Evolutionary conservation across 164 flowering plant species (phyloP).

Genomic region (Malania oleifera): DNA sequence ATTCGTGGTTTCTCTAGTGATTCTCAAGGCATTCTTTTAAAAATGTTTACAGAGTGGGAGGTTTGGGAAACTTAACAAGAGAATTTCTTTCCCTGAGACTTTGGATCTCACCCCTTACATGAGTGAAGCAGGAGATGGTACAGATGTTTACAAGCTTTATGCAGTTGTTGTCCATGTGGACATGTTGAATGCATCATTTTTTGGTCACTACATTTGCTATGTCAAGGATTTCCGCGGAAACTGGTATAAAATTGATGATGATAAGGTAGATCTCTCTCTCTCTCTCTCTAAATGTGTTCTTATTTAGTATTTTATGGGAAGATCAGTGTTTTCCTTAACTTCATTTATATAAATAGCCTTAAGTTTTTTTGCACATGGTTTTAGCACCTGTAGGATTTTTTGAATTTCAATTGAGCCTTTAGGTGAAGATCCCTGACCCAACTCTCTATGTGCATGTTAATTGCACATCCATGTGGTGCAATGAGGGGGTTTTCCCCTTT

Average conservation of each 20-base stretch:
- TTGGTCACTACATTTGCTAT: slow-evolving; percentile 96
- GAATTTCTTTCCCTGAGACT: slow-evolving; percentile 79
- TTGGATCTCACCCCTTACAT: slow-evolving; percentile 81
- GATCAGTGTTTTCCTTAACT: too few species aligned
- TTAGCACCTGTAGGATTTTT: too few species aligned
- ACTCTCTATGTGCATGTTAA: too few species aligned
- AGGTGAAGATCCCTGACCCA: too few species aligned
- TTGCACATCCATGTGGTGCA: too few species aligned
- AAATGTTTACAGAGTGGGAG: slow-evolving; percentile 74
- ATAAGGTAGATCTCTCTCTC: slow-evolving; percentile 47
- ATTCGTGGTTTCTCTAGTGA: not conserved
- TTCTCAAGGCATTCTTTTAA: not conserved
- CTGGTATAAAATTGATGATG: slow-evolving; percentile 92
- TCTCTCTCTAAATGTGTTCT: not conserved
- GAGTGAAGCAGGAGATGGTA: slow-evolving; percentile 58
- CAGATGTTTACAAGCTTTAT: slow-evolving; percentile 71
- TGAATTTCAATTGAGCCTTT: too few species aligned
- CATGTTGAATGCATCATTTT: slow-evolving; percentile 96
- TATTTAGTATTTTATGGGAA: too few species aligned
- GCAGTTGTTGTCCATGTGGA: slow-evolving; percentile 94
- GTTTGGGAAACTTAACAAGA: slow-evolving; percentile 95
- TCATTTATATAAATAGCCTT: too few species aligned
- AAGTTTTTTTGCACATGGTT: too few species aligned
- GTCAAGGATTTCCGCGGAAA: slow-evolving; percentile 67
- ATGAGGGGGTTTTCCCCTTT: too few species aligned